phyloP scores from a whole-genome alignment of 176 grass and related monocot genomes.

The Hyparrhenia diplandra region DNA sequence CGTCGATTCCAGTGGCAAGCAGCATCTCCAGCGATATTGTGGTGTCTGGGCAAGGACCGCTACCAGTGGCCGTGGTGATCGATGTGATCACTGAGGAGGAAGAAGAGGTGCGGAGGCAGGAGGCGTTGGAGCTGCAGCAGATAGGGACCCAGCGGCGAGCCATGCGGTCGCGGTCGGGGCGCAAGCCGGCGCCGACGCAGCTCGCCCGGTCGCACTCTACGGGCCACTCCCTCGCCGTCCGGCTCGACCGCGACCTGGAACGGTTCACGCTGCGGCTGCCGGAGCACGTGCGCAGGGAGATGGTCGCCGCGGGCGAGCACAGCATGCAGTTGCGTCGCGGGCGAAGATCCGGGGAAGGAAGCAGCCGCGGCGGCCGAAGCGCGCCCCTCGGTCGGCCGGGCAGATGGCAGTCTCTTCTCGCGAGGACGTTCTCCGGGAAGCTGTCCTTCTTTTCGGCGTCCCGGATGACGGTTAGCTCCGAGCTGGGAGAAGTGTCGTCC shows the following conservation, averaged over 20 bases:
- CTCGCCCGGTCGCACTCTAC: conserved; percentile 70
- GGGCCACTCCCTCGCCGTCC: conserved; percentile 45
- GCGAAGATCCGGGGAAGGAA: conserved; percentile 32
- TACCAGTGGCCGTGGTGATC: conserved; percentile 32
- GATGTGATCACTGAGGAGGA: conserved; percentile 35
- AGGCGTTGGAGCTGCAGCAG: conserved; percentile 55
- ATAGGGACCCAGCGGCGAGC: conserved; percentile 64
- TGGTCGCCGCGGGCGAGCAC: conserved; percentile 31
- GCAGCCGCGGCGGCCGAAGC: conserved; percentile 27
- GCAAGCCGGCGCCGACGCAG: background rate
- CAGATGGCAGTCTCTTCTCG: conserved; percentile 54
- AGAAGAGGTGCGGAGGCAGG: conserved; percentile 33
- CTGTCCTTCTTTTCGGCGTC: conserved; percentile 38
- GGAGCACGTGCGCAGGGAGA: conserved; percentile 61
- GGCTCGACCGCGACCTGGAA: conserved; percentile 41
- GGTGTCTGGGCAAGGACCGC: background rate
- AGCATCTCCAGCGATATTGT: conserved; percentile 25
- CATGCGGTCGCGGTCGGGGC: conserved; percentile 43
- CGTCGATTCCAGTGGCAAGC: background rate
- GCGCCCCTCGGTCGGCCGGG: conserved; percentile 6
- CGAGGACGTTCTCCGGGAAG: conserved; percentile 56
- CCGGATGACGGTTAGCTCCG: conserved; percentile 30
- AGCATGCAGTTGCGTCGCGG: conserved; percentile 17
- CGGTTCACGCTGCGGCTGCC: conserved; percentile 71
- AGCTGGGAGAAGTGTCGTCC: conserved; percentile 32